Base-by-base conservation (phyloP, 2,329 filamentous ascomycete species). In the Hymenoscyphus linearis region DNA sequence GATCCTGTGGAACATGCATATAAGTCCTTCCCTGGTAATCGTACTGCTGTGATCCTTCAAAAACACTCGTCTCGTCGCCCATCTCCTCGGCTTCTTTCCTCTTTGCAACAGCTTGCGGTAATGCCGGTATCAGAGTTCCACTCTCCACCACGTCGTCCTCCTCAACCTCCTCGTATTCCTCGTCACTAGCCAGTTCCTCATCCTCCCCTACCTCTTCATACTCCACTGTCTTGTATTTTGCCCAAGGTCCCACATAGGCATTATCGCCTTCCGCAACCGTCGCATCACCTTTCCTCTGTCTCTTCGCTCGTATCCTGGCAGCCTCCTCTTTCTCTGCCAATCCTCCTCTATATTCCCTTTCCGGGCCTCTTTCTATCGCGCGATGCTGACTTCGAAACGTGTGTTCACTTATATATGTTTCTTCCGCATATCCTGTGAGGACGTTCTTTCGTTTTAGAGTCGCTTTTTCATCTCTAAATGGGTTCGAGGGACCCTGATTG, bases 1-100 rank as follows among this genome's bases (percentile, higher is more conserved):
- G 78, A 73, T 96, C 93, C 74, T 91, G 92, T 3, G 95, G 95
- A 53, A 98, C 82, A 76, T 99, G 95, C 93, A 99, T 97, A 74
- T 96, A 99, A 36, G 93, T 96, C 66, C 95, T 83, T 55, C 95
- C 95, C 74, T 96, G 90, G 78, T 99, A 99, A 74, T 99, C 95
- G 79, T 87, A 88, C 76, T 95, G 80, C 72, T 90, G 81, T 47
- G 83, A 82, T 64, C 93, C 95, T 71, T 96, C 89, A 76, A 98
- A 99, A 52, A 86, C 87, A 52, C 88, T 92, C 58, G 88, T 95
- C 78, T 99, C 95, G 27, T 84, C 84, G 62, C 86, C 86, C 69
- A 81, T 66, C 66, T 81, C 80, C 71, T 86, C 84, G 9, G 81
- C 80, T 71, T 84, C 66, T 72, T 84, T 83, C 67, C 85, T 75